Base-by-base conservation (phyloP, 768 basidiomycete genomes). In the Hortiboletus flavorubellus region DNA sequence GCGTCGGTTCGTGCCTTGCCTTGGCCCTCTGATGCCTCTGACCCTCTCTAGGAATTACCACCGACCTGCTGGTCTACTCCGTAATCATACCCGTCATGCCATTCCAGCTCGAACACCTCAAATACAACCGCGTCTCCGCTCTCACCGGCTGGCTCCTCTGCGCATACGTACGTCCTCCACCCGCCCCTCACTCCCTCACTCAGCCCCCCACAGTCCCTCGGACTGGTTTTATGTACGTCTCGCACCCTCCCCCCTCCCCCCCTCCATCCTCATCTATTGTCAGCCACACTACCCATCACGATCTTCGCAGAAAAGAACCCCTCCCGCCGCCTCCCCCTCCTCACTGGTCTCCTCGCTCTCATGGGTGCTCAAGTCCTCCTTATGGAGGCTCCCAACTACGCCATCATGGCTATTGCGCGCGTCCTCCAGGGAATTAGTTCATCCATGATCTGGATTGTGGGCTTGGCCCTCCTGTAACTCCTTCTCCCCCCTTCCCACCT, bases 31-130 rank as follows among this genome's bases (percentile, higher is more conserved):
- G 14, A 34, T 31, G 16, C 35, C 15, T 34, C 50, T 54, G 1
- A 53, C 49, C 23, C 38, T 26, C 42, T 21, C 38, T 29, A 75
- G 74, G 75, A 10, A 71, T 75, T 42, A 72, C 72, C 4, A 79
- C 78, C 2, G 85, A 86, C 64, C 61, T 83, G 1, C 66, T 85
- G n/a, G 79, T 82, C 10, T 86, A 85, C 60, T 81, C 83, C 5
- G 73, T 82, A 29, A 80, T 85, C 53, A 79, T 85, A 33, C 84
- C 85, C 9, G 82, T 85, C 31, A 75, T 85, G 53, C 84, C 85
- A 2, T 86, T 85, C 61, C 83, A 82, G 34, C 76, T 86, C 23
- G 77, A 84, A 60, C 64, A 53, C 6, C 73, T 85, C 45, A 68
- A 74, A 0, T 80, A 80, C 53, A 62, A 64, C 8, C 51, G 69